Evolutionary conservation across 2,329 filamentous ascomycete species (phyloP).

Genomic region (Tolypocladium cylindrosporum): DNA sequence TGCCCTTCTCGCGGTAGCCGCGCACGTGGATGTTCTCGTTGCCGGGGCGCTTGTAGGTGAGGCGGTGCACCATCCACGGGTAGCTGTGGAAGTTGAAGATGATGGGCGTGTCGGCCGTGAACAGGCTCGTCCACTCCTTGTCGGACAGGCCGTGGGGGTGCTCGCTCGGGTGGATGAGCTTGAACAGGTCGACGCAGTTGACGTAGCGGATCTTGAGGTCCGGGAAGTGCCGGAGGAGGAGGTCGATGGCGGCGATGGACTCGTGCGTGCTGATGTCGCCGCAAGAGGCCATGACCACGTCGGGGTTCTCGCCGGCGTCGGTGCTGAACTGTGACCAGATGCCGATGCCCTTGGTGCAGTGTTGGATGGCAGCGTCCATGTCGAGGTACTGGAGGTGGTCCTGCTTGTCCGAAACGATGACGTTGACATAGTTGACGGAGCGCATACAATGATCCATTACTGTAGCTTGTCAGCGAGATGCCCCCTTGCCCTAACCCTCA

Average conservation of each 20-base stretch:
- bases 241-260: slow-evolving; percentile 62
- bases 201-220: slow-evolving; percentile 68
- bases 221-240: slow-evolving; percentile 62
- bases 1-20: slow-evolving; percentile 75
- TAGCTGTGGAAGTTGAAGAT: slow-evolving; percentile 84
- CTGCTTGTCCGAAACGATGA: slow-evolving; percentile 72
- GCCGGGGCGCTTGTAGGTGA: slow-evolving; percentile 67
- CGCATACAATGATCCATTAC: slow-evolving; percentile 66
- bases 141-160: slow-evolving; percentile 66
- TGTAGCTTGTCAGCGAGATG: slow-evolving; percentile 22
- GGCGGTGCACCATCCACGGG: slow-evolving; percentile 67
- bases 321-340: slow-evolving; percentile 73
- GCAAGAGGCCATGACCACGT: slow-evolving; percentile 66
- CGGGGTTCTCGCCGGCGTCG: slow-evolving; percentile 57
- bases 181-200: slow-evolving; percentile 75
- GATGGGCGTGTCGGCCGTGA: slow-evolving; percentile 62
- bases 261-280: slow-evolving; percentile 69
- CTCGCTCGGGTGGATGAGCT: slow-evolving; percentile 58
- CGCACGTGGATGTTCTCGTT: slow-evolving; percentile 61
- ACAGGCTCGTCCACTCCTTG: slow-evolving; percentile 55
- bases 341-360: slow-evolving; percentile 70
- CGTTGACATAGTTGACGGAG: slow-evolving; percentile 71
- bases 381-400: slow-evolving; percentile 66
- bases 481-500: background rate
- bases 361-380: slow-evolving; percentile 62